Evolutionary conservation across 2,329 filamentous ascomycete species (phyloP).

Genomic region (Phyllachora maydis): DNA sequence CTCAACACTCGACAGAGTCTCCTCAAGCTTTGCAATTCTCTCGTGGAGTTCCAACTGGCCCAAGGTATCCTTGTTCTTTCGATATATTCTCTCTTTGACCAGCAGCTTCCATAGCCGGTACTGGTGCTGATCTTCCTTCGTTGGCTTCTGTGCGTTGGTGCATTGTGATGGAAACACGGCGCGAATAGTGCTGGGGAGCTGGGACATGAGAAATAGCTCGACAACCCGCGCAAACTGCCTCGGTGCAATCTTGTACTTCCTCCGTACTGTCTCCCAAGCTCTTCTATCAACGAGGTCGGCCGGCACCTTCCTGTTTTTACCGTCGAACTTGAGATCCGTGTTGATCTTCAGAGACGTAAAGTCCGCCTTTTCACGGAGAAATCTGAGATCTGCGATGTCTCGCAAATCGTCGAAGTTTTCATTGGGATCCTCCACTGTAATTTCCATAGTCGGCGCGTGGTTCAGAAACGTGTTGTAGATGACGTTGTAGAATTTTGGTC

Average conservation of each 20-base stretch:
- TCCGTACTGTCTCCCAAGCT: slow-evolving; percentile 33
- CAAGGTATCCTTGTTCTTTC: slow-evolving; percentile 52
- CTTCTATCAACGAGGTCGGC: slow-evolving; percentile 34
- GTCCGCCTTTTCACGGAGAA: slow-evolving; percentile 35
- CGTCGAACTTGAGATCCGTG: slow-evolving; percentile 23
- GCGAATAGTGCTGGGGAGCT: slow-evolving; percentile 32
- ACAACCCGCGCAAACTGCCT: slow-evolving; percentile 58
- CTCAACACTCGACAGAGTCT: slow-evolving; percentile 46
- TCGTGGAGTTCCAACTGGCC: slow-evolving; percentile 48
- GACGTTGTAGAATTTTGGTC: slow-evolving; percentile 58
- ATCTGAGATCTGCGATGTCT: slow-evolving; percentile 51
- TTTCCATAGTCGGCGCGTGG: slow-evolving; percentile 50
- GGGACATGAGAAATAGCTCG: slow-evolving; percentile 54
- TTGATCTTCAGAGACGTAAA: slow-evolving; percentile 37
- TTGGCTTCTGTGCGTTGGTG: slow-evolving; percentile 13
- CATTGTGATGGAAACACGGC: too few species aligned
- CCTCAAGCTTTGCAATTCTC: slow-evolving; percentile 50
- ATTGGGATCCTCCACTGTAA: slow-evolving; percentile 89
- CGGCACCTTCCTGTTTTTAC: slow-evolving; percentile 23
- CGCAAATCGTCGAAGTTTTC: slow-evolving; percentile 66
- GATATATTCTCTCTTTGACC: slow-evolving; percentile 58
- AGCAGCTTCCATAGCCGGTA: slow-evolving; percentile 55
- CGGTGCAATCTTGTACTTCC: slow-evolving; percentile 47
- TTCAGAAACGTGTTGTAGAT: slow-evolving; percentile 53
- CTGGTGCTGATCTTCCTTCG: slow-evolving; percentile 34